phyloP scores from a whole-genome alignment of 2,329 filamentous ascomycete genomes.

The Sporothrix humicola region DNA sequence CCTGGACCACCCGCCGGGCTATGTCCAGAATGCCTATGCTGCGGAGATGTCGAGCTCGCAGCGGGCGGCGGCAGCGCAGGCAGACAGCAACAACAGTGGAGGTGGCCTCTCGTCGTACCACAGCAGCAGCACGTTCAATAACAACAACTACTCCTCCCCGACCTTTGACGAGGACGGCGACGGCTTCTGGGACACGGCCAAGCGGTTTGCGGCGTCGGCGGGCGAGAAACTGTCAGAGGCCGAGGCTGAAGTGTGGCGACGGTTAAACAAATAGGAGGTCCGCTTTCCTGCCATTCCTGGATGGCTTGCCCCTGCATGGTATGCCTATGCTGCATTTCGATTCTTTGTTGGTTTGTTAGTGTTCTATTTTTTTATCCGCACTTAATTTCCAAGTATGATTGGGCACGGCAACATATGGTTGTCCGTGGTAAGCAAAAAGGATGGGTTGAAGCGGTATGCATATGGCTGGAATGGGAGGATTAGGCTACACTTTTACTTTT shows the following conservation, averaged over 20 bases:
- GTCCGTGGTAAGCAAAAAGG: no score
- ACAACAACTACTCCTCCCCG: background rate
- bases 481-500: no score
- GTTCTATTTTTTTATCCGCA: no score
- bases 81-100: background rate
- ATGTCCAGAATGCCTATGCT: conserved; percentile 61
- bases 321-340: no score
- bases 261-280: conserved; percentile 55
- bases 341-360: no score
- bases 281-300: no score
- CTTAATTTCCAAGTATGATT: conserved; percentile 40
- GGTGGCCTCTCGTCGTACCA: background rate
- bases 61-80: conserved; percentile 44
- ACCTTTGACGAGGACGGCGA: conserved; percentile 47
- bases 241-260: conserved; percentile 67
- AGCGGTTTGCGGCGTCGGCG: conserved; percentile 62
- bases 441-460: no score
- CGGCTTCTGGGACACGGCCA: conserved; percentile 61
- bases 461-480: background rate
- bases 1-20: conserved; percentile 59
- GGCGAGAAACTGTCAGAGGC: conserved; percentile 63
- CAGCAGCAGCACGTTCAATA: conserved; percentile 18
- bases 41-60: conserved; percentile 58
- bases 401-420: no score
- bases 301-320: no score